These are phyloP conservation scores for Smallanthus sonchifolius DNA, from an alignment of 129 eudicot species.

Conservation along the genomic window DNA sequence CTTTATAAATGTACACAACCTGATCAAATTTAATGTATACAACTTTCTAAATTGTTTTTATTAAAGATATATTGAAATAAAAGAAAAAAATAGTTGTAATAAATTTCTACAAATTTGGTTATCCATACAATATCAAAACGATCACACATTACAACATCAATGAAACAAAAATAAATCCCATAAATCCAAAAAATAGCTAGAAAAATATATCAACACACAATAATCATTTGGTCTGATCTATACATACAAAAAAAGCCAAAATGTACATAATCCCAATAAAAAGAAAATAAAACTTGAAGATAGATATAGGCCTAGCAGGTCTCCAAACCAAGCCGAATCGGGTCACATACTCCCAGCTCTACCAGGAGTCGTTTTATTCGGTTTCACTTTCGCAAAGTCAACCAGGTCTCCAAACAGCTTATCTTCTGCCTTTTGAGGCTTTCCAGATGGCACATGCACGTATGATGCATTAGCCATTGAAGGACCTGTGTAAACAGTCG, in stretches of 20 bases:
- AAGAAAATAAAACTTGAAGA: not conserved
- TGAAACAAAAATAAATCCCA: not conserved
- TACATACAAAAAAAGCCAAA: constrained; percentile 4
- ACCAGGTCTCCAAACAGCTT: constrained; percentile 91
- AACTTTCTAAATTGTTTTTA: no score
- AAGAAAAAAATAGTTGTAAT: not conserved
- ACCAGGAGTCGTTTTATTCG: constrained; percentile 52
- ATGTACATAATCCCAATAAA: constrained; percentile 5
- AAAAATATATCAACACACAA: constrained; percentile 7
- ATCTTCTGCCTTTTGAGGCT: constrained; percentile 74
- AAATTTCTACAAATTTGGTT: not conserved
- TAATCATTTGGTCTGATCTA: not conserved
- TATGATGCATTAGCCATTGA: constrained; percentile 48
- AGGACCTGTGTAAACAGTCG: constrained; percentile 30
- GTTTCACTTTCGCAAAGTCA: constrained; percentile 68
- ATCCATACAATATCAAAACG: not conserved
- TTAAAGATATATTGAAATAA: not conserved
- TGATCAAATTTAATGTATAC: no score
- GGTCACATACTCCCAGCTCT: constrained; percentile 70
- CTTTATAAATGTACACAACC: no score
- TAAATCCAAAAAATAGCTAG: not conserved
- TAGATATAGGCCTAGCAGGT: constrained; percentile 9
- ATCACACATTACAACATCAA: not conserved
- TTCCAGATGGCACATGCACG: constrained; percentile 56
- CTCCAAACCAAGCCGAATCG: constrained; percentile 10